Base-by-base conservation (phyloP, 257 asterid species). In the Penstemon barbatus region DNA sequence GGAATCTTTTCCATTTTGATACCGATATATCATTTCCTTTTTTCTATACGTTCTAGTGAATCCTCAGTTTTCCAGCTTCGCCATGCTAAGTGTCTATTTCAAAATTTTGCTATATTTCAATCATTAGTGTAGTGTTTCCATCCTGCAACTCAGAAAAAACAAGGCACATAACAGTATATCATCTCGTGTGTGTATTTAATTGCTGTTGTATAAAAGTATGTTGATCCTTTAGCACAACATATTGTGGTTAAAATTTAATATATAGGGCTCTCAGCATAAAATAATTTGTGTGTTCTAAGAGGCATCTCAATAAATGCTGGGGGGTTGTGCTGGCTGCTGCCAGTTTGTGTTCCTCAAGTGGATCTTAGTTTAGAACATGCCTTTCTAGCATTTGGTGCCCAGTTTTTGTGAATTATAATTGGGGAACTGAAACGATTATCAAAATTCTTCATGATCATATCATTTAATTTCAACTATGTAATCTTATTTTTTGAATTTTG, bases 71-170 rank as follows among this genome's bases (percentile, higher is more conserved):
- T 12, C 7, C 36, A 18, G 40, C 33, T 1, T 36, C 33, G 10
- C 53, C 74, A 39, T 54, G 68, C 74, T 59, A 49, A 38, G 51
- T 58, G 18, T 44, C 25, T 54, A 25, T 53, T 4, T 69, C 36
- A 56, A 37, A 25, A 25, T 61, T n/a, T 48, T 46, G 19, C 8
- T 45, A 40, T 18, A 5, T 63, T 48, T 60, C 63, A 46, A 8
- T 37, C 11, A 42, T 53, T 61, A 55, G 55, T 18, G 25, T 48
- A 55, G 40, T 65, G 48, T 60, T 38, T 12, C 68, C 43, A 37
- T 50, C 63, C 60, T 45, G 65, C 61, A 48, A 12, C 44, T 39
- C 10, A 10, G 33, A 1, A 25, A 25, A 25, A 25, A 25, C 2
- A 0, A 54, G 25, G 25, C 44, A 9, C 11, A 48, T 19, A 7